Evolutionary conservation across 371 early-diverging fungal genomes (phyloP), one percentile per base, ranked within the genome.

Genomic region (Apophysomyces elegans): DNA sequence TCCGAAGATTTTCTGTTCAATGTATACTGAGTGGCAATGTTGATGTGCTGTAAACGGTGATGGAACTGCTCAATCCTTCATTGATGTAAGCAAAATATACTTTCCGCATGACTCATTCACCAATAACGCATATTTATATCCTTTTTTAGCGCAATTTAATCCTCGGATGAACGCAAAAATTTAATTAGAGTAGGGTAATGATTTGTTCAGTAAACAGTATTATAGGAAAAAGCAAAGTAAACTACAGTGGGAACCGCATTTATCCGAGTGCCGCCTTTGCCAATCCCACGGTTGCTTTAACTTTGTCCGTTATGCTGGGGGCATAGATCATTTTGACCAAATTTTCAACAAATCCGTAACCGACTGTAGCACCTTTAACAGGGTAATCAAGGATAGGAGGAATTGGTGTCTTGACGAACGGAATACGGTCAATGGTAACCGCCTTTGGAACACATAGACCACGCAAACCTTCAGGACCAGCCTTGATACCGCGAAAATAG

Each of bases 381-480:
- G 90, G 90, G 59, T 90, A 90, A 58, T 88, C 84, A 37, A 90
- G 72, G 9, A 86, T 79, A 6, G 85, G 85, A 21, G 93, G 93
- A 61, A 92, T 87, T 50, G 86, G 83, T 6, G 93, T 93, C 68
- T 88, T 86, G 69, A 92, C 81, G 67, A 88, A 71, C 7, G 91
- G 88, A 67, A 91, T 80, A 36, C 90, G 78, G 73, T 93, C 93
- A 16, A 81, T 78, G 14, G 93, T 93, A 36, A 92, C 70, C 12
- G 92, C 86, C 76, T 86, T 88, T 44, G 88, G 88, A 16, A 88
- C 83, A 64, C 92, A 92, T 18, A 90, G 71, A 0, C 88, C 89
- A 18, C 92, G 86, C 59, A 93, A 75, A 18, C 93, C 93, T 76
- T 93, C 93, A 38, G 81, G 71, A 12, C 93, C 93, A n/a, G 77